Percentiles rank a stretch among this genome's conserved stretches.
Conservation (phyloP, 768 basidiomycete genomes). For the Rickenella mellea region DNA sequence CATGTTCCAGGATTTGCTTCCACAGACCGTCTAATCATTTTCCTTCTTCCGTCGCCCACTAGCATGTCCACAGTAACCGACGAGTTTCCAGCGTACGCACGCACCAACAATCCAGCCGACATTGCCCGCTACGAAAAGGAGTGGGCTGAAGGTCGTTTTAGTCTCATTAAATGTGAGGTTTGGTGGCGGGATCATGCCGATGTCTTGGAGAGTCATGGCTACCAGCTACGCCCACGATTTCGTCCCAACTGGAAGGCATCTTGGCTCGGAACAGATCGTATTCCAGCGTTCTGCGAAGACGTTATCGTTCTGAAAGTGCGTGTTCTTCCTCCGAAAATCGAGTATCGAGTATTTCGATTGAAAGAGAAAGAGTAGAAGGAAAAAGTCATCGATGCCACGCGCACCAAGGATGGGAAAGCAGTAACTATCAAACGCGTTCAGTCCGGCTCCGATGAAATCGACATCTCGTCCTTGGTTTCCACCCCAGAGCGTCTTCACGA, state of each 20-base stretch:
- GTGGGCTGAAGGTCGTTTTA: too few relatives aligned
- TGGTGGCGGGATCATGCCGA: background rate
- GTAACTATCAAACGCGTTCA: background rate
- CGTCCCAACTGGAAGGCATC: constrained; percentile 12
- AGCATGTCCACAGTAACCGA: too few relatives aligned
- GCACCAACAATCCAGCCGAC: background rate
- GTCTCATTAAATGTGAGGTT: too few relatives aligned
- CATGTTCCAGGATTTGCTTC: too few relatives aligned
- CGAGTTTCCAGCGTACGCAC: too few relatives aligned
- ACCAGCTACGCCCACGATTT: constrained; percentile 8
- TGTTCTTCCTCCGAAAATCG: too few relatives aligned
- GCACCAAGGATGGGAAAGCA: background rate
- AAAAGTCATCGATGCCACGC: constrained; percentile 1
- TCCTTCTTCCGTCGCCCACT: too few relatives aligned
- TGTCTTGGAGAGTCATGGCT: constrained; percentile 5
- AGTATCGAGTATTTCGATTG: too few relatives aligned
- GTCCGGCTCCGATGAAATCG: background rate
- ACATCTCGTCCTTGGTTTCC: constrained; percentile 1
- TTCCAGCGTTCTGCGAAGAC: background rate
- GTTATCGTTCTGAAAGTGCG: too few relatives aligned
- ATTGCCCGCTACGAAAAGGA: too few relatives aligned
- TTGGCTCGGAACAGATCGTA: constrained; percentile 4
- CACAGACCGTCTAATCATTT: too few relatives aligned
- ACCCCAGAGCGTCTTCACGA: background rate
- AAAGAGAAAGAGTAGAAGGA: too few relatives aligned